phyloP scores from a whole-genome alignment of 2,329 filamentous ascomycete genomes.

The Fusarium setosum region DNA sequence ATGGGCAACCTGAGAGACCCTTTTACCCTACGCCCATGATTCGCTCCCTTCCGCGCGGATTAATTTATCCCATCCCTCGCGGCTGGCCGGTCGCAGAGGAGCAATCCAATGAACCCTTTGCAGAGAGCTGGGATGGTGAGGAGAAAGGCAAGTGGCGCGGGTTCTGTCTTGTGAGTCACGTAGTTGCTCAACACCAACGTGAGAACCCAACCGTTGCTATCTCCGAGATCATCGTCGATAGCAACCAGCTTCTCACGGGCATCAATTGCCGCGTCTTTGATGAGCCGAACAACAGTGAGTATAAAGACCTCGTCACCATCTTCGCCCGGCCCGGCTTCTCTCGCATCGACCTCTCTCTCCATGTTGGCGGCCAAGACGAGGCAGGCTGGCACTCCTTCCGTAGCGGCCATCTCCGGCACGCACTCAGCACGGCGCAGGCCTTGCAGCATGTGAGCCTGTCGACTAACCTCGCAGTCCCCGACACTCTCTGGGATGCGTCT shows the following conservation, averaged over 20 bases:
- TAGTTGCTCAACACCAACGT: constrained; percentile 37
- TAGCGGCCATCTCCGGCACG: neutral
- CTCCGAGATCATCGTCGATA: constrained; percentile 43
- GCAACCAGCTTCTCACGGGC: constrained; percentile 32
- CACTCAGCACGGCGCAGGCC: constrained; percentile 19
- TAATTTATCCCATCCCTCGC: constrained; percentile 52
- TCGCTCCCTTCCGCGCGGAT: constrained; percentile 51
- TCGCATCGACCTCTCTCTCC: constrained; percentile 13
- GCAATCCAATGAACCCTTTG: neutral
- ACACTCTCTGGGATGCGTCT: rapidly evolving
- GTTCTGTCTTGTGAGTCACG: constrained; percentile 43
- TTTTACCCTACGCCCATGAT: constrained; percentile 48
- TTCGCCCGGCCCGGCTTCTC: constrained; percentile 1
- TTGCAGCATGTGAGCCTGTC: constrained; percentile 40
- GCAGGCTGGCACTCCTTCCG: neutral
- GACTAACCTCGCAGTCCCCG: neutral
- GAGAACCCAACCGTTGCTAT: too few relatives aligned
- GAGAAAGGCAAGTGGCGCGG: constrained; percentile 41
- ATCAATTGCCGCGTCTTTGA: constrained; percentile 35
- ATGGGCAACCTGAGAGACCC: neutral
- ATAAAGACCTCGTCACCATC: neutral
- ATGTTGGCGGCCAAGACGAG: rapidly evolving
- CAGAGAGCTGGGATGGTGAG: neutral
- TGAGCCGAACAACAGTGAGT: neutral
- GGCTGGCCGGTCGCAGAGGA: constrained; percentile 27